phyloP scores from a whole-genome alignment of 768 basidiomycete genomes.

The Rhodocollybia butyracea region DNA sequence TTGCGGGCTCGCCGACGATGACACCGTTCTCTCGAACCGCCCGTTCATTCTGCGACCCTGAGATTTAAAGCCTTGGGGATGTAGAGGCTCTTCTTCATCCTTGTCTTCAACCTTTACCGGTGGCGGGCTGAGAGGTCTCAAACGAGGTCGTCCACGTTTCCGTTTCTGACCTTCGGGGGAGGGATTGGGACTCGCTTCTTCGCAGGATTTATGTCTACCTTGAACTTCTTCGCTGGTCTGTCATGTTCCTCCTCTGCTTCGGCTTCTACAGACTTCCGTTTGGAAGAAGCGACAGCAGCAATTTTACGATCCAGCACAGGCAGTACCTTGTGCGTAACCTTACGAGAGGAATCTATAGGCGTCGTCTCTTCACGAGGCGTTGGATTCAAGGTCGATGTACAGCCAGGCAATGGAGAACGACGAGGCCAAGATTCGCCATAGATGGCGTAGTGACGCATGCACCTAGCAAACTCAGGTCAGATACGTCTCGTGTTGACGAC shows the following conservation, averaged over 20 bases:
- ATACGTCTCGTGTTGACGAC: conserved; percentile 6
- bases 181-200: not conserved
- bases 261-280: not conserved
- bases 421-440: conserved; percentile 71
- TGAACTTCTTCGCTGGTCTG: not conserved
- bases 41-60: conserved; percentile 7
- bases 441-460: conserved; percentile 78
- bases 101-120: conserved; percentile 1
- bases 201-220: not conserved
- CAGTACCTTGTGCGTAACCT: conserved; percentile 48
- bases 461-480: conserved; percentile 36
- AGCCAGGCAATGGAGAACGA: conserved; percentile 50
- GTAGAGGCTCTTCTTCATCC: conserved; percentile 2
- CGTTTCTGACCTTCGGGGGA: conserved; percentile 4
- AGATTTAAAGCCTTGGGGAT: conserved; percentile 1
- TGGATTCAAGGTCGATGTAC: conserved; percentile 31
- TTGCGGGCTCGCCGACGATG: not conserved
- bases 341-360: conserved; percentile 40
- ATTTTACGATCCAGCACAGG: conserved; percentile 55
- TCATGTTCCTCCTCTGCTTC: not conserved
- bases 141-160: conserved; percentile 4
- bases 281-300: conserved; percentile 30
- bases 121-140: not conserved
- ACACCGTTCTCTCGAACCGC: conserved; percentile 2
- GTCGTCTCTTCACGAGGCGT: conserved; percentile 52